phyloP scores from a whole-genome alignment of 192 early-diverging fungal genomes.

The Lunasporangiospora selenospora region DNA sequence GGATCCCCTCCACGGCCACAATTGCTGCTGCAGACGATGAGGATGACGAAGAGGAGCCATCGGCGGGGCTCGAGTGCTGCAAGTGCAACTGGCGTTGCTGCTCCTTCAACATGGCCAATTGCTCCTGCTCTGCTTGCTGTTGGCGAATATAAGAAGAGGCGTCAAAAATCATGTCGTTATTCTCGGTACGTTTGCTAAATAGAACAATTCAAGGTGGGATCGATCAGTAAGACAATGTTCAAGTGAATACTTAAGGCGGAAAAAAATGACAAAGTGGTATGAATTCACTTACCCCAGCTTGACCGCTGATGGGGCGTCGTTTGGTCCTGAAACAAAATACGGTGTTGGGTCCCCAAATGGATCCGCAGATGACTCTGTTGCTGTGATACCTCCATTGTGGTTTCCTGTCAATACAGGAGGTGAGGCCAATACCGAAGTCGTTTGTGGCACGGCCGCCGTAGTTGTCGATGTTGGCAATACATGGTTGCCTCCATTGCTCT shows the following conservation, averaged over 20 bases:
- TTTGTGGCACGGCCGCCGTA: constrained; percentile 9
- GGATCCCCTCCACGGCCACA: no score
- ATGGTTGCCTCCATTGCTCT: constrained; percentile 7
- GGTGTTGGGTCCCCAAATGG: constrained; percentile 34
- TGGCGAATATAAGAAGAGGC: constrained; percentile 38
- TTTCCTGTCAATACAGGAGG: background rate
- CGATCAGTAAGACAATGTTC: background rate
- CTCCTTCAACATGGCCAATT: constrained; percentile 26
- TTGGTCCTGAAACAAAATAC: constrained; percentile 17
- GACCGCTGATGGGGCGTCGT: constrained; percentile 30
- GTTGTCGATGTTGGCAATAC: background rate
- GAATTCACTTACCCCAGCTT: constrained; percentile 33
- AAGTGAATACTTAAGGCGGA: no score
- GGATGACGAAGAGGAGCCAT: background rate
- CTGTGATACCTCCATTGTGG: background rate
- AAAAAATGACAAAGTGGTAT: background rate
- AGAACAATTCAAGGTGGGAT: no score
- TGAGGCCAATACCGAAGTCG: constrained; percentile 18
- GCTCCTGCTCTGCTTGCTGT: constrained; percentile 45
- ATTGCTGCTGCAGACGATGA: no score
- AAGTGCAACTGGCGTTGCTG: constrained; percentile 22
- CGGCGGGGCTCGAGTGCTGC: constrained; percentile 12
- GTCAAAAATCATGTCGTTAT: constrained; percentile 47
- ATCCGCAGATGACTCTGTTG: background rate
- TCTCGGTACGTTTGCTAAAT: constrained; percentile 36